Evolutionary conservation across 192 early-diverging fungal species (phyloP).

Genomic region (Radiomyces spectabilis): DNA sequence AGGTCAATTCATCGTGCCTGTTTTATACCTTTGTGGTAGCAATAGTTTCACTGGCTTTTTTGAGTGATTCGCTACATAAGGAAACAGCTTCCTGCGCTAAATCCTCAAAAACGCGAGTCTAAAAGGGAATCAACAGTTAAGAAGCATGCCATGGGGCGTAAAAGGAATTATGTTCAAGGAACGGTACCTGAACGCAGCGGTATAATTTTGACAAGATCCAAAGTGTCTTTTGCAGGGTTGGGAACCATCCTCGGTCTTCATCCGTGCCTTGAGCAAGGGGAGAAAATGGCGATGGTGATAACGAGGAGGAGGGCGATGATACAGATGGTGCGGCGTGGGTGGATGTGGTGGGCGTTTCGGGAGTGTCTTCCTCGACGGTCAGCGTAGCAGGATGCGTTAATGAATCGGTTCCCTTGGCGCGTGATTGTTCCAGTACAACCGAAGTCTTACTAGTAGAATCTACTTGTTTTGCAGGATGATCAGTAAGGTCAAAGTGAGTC

Average conservation of each 20-base stretch:
- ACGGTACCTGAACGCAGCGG: slow-evolving; percentile 62
- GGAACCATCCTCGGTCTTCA: slow-evolving; percentile 58
- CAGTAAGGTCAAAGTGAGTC: too few relatives aligned
- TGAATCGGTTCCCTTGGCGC: too few relatives aligned
- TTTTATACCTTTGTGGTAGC: slow-evolving; percentile 44
- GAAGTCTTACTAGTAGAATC: too few relatives aligned
- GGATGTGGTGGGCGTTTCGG: slow-evolving; percentile 11
- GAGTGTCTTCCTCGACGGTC: slow-evolving; percentile 15
- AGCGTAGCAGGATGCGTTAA: slow-evolving; percentile 15
- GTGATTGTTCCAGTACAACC: slow-evolving; percentile 16
- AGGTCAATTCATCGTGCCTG: slow-evolving; percentile 1
- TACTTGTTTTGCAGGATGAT: too few relatives aligned
- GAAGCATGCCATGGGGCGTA: too few relatives aligned
- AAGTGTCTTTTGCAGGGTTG: slow-evolving; percentile 72
- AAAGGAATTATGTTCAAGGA: too few relatives aligned
- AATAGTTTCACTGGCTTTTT: slow-evolving; percentile 41
- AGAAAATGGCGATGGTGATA: not conserved
- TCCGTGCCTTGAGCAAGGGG: not conserved
- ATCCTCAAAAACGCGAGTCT: slow-evolving; percentile 76
- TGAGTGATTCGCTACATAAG: slow-evolving; percentile 54
- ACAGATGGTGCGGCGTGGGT: not conserved
- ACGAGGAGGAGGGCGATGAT: slow-evolving; percentile 3
- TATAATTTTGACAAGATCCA: slow-evolving; percentile 79
- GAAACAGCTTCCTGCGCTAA: slow-evolving; percentile 78
- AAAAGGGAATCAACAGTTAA: not conserved